A percentile compares a stretch with the other conserved stretches of the same genome.
These are phyloP conservation scores for Entomortierella parvispora DNA, from an alignment of 192 early-diverging fungal species.

Conservation along the genomic window DNA sequence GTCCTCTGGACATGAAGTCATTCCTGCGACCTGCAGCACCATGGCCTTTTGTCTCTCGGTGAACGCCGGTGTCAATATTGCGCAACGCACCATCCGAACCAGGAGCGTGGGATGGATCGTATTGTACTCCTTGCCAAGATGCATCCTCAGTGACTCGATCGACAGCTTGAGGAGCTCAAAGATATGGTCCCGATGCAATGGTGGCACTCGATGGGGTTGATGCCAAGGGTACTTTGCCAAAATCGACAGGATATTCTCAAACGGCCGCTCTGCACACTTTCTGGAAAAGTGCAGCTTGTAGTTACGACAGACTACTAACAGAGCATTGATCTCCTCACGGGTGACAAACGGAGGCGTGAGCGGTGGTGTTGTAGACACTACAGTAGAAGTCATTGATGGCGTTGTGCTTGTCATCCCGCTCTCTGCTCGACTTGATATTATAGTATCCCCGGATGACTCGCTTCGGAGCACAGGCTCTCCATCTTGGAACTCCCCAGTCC, in stretches of 20 bases:
- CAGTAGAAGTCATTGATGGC: neutral
- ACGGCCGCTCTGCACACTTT: slow-evolving; percentile 79
- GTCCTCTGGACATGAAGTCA: slow-evolving; percentile 42
- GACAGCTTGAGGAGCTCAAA: slow-evolving; percentile 61
- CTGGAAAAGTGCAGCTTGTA: slow-evolving; percentile 83
- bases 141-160: slow-evolving; percentile 69
- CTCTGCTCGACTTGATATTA: slow-evolving; percentile 20
- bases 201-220: slow-evolving; percentile 63
- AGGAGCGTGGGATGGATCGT: slow-evolving; percentile 67
- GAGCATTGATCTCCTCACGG: slow-evolving; percentile 77
- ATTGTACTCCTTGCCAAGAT: slow-evolving; percentile 66
- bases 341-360: slow-evolving; percentile 58
- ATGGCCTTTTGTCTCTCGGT: slow-evolving; percentile 80
- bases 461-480: slow-evolving; percentile 54
- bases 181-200: slow-evolving; percentile 78
- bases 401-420: slow-evolving; percentile 10
- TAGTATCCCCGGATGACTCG: slow-evolving; percentile 8
- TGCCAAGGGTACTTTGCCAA: slow-evolving; percentile 82
- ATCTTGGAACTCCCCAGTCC: slow-evolving; percentile 62
- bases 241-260: slow-evolving; percentile 80
- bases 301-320: slow-evolving; percentile 76
- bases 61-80: slow-evolving; percentile 76
- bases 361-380: neutral
- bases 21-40: slow-evolving; percentile 57
- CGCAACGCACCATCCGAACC: slow-evolving; percentile 65